Evolutionary conservation across 306 rosid genomes (phyloP).

Genomic region (Prinsepia uniflora): DNA sequence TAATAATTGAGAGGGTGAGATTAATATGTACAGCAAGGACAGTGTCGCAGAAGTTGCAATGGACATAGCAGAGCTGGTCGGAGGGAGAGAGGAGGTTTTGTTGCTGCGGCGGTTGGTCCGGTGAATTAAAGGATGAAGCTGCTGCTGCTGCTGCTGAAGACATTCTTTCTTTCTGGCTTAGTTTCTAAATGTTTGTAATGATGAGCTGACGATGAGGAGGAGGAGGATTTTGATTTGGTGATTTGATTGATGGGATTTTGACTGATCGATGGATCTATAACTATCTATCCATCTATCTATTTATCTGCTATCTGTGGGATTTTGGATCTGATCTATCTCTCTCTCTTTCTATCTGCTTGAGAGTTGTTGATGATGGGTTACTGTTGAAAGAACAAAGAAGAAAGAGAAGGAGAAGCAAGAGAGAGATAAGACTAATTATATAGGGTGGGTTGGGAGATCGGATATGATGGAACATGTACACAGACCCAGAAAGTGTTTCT

Average conservation of each 20-base stretch:
- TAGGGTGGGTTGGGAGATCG: not conserved
- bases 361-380: constrained; percentile 33
- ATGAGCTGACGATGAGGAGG: not conserved
- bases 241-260: constrained; percentile 81
- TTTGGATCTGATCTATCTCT: constrained; percentile 42
- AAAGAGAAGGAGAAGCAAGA: constrained; percentile 14
- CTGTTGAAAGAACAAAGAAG: constrained; percentile 1
- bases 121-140: constrained; percentile 50
- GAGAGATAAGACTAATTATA: constrained; percentile 16
- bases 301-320: constrained; percentile 36
- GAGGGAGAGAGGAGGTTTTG: constrained; percentile 51
- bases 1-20: not conserved
- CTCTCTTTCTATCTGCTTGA: constrained; percentile 27
- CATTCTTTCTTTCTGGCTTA: constrained; percentile 8
- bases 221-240: constrained; percentile 30
- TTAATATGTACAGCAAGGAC: constrained; percentile 62
- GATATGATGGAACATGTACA: constrained; percentile 10
- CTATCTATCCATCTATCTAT: constrained; percentile 24
- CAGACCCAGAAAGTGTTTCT: constrained; percentile 7
- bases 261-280: constrained; percentile 60
- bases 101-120: constrained; percentile 52
- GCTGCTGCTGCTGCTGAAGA: constrained; percentile 22
- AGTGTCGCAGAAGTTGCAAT: constrained; percentile 94
- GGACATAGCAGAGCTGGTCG: constrained; percentile 96
- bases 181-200: too few relatives aligned